Percentiles rank a stretch among this genome's conserved stretches.
phyloP scores from a whole-genome alignment of 352 stramenopile genomes.

The Phytophthora palmivora region DNA sequence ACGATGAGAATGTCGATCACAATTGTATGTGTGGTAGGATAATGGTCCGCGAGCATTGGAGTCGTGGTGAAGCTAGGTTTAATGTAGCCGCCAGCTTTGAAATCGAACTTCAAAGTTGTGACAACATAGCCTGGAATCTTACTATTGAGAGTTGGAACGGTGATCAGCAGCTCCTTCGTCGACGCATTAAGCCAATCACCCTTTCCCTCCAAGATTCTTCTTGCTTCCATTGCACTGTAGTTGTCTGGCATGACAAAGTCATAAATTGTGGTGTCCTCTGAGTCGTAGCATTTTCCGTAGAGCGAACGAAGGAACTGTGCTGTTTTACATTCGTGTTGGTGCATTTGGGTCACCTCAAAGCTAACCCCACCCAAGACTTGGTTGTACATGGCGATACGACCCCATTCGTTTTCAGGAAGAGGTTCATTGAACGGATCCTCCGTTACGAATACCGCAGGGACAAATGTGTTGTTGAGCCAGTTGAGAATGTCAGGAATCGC shows the following conservation, averaged over 20 bases:
- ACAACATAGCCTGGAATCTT: not conserved
- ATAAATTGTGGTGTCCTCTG: constrained; percentile 1
- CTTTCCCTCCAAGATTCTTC: not conserved
- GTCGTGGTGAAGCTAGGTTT: not conserved
- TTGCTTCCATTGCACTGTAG: not conserved
- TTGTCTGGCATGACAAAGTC: constrained; percentile 14
- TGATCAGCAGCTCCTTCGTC: constrained; percentile 34
- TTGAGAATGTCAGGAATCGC: constrained; percentile 39
- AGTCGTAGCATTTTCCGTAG: constrained; percentile 46
- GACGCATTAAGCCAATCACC: constrained; percentile 14
- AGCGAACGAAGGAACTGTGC: constrained; percentile 31
- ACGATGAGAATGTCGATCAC: not conserved
- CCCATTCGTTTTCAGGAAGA: constrained; percentile 31
- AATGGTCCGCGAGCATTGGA: not conserved
- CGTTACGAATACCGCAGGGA: constrained; percentile 49
- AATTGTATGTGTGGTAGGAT: not conserved
- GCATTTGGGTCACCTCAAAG: constrained; percentile 28
- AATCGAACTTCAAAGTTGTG: not conserved
- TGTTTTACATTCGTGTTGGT: constrained; percentile 16
- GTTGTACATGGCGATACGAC: constrained; percentile 41
- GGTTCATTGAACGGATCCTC: constrained; percentile 40
- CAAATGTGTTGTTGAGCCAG: constrained; percentile 51
- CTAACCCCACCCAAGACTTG: constrained; percentile 43
- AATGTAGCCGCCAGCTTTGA: not conserved
- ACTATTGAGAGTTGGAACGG: constrained; percentile 46